Percentiles rank a stretch among this genome's conserved stretches.
These are phyloP conservation scores for Nicotiana otophora DNA, from an alignment of 257 asterid species.

Conservation along the genomic window DNA sequence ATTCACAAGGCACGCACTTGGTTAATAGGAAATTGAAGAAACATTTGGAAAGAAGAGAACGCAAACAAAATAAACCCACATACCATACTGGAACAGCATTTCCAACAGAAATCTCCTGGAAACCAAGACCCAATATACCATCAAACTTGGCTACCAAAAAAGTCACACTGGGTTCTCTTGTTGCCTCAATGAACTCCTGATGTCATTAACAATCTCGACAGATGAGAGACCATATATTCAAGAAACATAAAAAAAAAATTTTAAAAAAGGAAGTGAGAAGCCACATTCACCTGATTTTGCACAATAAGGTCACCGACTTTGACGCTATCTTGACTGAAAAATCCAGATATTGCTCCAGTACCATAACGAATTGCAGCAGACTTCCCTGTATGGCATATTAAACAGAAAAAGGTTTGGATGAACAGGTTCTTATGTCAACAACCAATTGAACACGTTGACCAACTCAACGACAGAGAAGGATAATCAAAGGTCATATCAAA, in stretches of 20 bases:
- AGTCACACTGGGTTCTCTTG: constrained; percentile 81
- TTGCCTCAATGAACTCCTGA: constrained; percentile 91
- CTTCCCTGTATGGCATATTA: constrained; percentile 35
- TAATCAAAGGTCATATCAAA: background rate
- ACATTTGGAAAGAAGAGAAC: background rate
- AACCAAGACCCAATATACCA: constrained; percentile 94
- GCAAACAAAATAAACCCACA: background rate
- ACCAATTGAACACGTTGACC: background rate
- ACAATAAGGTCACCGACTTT: constrained; percentile 61
- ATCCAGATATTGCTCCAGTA: constrained; percentile 76
- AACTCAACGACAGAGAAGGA: background rate
- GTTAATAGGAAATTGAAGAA: background rate
- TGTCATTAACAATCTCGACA: background rate
- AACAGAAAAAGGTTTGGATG: background rate
- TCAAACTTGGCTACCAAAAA: constrained; percentile 95
- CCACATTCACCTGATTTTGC: constrained; percentile 49
- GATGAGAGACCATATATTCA: background rate
- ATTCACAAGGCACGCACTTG: background rate
- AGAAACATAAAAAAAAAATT: background rate
- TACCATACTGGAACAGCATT: constrained; percentile 85
- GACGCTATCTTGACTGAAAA: constrained; percentile 63
- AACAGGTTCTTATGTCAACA: background rate
- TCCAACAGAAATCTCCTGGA: constrained; percentile 90
- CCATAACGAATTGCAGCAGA: constrained; percentile 74
- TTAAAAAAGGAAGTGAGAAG: background rate